Base-by-base conservation (phyloP, 2,329 filamentous ascomycete genomes). In the Aspergillus texensis region DNA sequence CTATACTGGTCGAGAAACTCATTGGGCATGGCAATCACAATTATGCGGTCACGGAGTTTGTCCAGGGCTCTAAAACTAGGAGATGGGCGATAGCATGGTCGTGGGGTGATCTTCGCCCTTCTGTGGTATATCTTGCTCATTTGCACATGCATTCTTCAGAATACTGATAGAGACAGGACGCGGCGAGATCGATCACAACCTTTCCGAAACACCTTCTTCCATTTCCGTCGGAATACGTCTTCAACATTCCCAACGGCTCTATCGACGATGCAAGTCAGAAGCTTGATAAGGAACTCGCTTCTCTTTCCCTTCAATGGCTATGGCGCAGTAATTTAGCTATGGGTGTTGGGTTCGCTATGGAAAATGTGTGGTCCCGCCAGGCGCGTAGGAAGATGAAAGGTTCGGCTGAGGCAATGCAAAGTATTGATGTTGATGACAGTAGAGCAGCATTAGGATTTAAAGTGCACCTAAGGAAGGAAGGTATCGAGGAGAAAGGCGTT, bases 71-170 rank as follows among this genome's bases (percentile, higher is more conserved):
- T 54, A 90, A 88, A 74, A 98, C 95, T 34, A 88, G 89, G 58
- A 83, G 95, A 21, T 98, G 94, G 94, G 92, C 89, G 1, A 79
- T 98, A 3, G 95, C 86, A 0, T 99, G 95, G 95, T 96, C 91
- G 71, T 97, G 93, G 79, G 80, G 81, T 2, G 82, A 86, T 58
- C 81, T 86, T 72, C 83, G 94, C 53, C 92, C 94, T 2, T 75
- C 81, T 5, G 83, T 84, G 75, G 82, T 83, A 74, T 67, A 74
- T 26, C 26, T 36, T 11, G 19, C 46, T 43, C 11, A 41, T 45
- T 48, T 12, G 2, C 26, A 9, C n/a, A 52, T 30, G 24, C 5
- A n/a, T 34, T 28, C 16, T 5, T 2, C 30, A 53, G 62, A 24
- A 21, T 63, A 45, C 62, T 69, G 24, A 63, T 53, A 8, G n/a